Evolutionary conservation across 2,329 filamentous ascomycete species (phyloP).

Genomic region (Leptographium procerum): DNA sequence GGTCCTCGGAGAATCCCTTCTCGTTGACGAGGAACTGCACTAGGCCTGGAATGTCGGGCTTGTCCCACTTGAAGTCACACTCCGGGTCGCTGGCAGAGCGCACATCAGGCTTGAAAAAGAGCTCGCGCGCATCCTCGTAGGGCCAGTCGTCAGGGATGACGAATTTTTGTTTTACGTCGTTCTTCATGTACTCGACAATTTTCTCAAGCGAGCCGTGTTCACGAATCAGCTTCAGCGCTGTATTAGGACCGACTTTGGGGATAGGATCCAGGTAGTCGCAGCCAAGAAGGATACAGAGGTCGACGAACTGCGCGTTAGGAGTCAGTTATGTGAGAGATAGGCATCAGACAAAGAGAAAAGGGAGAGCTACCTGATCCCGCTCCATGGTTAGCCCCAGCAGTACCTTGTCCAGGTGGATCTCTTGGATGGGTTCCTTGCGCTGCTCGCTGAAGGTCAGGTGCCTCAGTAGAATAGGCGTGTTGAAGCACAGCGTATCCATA

Average conservation of each 20-base stretch:
- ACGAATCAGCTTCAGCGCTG: slow-evolving; percentile 85
- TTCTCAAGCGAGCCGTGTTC: slow-evolving; percentile 83
- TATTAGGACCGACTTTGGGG: slow-evolving; percentile 84
- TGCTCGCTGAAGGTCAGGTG: slow-evolving; percentile 97
- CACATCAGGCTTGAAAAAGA: slow-evolving; percentile 89
- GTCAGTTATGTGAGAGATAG: not conserved
- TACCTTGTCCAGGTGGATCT: slow-evolving; percentile 80
- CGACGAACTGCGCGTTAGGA: slow-evolving; percentile 64
- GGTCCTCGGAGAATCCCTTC: slow-evolving; percentile 94
- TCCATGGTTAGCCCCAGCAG: slow-evolving; percentile 85
- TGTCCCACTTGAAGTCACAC: slow-evolving; percentile 97
- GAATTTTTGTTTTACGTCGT: slow-evolving; percentile 68
- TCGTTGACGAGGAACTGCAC: slow-evolving; percentile 84
- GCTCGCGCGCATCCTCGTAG: slow-evolving; percentile 76
- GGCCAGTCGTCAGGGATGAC: slow-evolving; percentile 94
- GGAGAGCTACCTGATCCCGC: slow-evolving; percentile 53
- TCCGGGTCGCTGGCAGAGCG: slow-evolving; percentile 68
- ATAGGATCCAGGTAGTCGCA: slow-evolving; percentile 97
- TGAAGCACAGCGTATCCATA: slow-evolving; percentile 97
- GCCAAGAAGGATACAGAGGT: slow-evolving; percentile 92
- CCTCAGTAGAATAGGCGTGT: slow-evolving; percentile 78
- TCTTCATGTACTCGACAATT: slow-evolving; percentile 69
- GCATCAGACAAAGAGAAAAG: not conserved
- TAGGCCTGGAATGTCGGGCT: slow-evolving; percentile 79
- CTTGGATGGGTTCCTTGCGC: slow-evolving; percentile 93